Percentiles rank a stretch among this genome's conserved stretches.
Evolutionary conservation across 805 yeast species (phyloP).

Genomic region (Candida golubevii): DNA sequence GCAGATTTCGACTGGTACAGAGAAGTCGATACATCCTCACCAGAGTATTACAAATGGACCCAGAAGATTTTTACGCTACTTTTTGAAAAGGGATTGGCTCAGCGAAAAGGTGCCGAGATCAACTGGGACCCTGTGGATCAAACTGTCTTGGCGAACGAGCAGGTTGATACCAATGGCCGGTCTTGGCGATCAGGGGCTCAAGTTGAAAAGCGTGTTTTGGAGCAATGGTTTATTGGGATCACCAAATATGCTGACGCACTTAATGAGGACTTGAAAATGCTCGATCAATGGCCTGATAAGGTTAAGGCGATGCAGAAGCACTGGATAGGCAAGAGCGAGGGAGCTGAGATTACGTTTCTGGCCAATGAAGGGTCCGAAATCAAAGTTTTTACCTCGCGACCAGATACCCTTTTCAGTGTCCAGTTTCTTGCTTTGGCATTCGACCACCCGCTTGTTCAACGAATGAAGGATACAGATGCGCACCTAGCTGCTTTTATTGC

Average conservation of each 20-base stretch:
- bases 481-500: constrained; percentile 47
- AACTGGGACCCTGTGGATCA: constrained; percentile 98
- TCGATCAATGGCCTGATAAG: constrained; percentile 80
- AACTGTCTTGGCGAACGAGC: constrained; percentile 93
- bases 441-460: constrained; percentile 57
- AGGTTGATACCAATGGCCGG: constrained; percentile 83
- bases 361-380: constrained; percentile 26
- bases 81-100: constrained; percentile 75
- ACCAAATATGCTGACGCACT: constrained; percentile 74
- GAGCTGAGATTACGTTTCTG: constrained; percentile 63
- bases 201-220: constrained; percentile 76
- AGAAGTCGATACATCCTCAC: constrained; percentile 80
- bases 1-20: constrained; percentile 93
- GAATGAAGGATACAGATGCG: constrained; percentile 34
- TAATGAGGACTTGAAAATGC: constrained; percentile 54
- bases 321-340: constrained; percentile 90
- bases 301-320: constrained; percentile 87
- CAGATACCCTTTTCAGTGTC: constrained; percentile 81
- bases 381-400: constrained; percentile 77
- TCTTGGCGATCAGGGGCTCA: constrained; percentile 98
- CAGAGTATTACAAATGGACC: constrained; percentile 89
- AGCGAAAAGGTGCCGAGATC: constrained; percentile 79
- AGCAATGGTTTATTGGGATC: constrained; percentile 93
- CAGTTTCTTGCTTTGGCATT: constrained; percentile 78
- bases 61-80: constrained; percentile 78